Evolutionary conservation across 768 basidiomycete genomes (phyloP).

Genomic region (Leccinum truebloodii): DNA sequence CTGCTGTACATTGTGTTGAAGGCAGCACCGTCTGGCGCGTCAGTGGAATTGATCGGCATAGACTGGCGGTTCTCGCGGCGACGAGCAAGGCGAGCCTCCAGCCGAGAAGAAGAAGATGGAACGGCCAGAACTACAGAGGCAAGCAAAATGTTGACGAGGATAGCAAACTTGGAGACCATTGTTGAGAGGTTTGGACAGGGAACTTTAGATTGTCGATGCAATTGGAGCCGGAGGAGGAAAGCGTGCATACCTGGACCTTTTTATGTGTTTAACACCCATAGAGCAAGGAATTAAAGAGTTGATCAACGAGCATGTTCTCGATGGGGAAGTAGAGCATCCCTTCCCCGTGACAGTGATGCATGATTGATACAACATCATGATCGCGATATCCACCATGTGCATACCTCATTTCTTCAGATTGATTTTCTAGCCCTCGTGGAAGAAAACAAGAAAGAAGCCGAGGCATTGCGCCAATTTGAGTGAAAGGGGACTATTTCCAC

Average conservation of each 20-base stretch:
- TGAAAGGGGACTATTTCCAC: no score
- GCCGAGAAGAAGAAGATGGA: slow-evolving; percentile 9
- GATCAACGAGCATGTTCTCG: neutral
- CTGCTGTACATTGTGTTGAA: slow-evolving; percentile 17
- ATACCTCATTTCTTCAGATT: no score
- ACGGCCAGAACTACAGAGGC: slow-evolving; percentile 17
- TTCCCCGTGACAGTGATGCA: no score
- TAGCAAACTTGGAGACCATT: slow-evolving; percentile 21
- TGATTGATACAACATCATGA: no score
- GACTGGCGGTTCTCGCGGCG: slow-evolving; percentile 17
- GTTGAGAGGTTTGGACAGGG: neutral
- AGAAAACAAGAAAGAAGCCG: no score
- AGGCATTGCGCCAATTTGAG: no score
- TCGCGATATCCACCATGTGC: no score
- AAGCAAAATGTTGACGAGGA: slow-evolving; percentile 21
- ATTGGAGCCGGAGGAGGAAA: neutral
- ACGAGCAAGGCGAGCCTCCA: slow-evolving; percentile 17
- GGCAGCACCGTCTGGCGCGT: neutral
- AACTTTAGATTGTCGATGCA: neutral
- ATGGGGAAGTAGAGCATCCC: no score
- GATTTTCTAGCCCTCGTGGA: no score
- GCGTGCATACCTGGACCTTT: neutral
- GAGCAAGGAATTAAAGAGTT: neutral
- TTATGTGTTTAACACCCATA: no score
- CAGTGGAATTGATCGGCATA: slow-evolving; percentile 1